Evolutionary conservation across 768 basidiomycete species (phyloP).

Genomic region (Podaxis mareebaensis): DNA sequence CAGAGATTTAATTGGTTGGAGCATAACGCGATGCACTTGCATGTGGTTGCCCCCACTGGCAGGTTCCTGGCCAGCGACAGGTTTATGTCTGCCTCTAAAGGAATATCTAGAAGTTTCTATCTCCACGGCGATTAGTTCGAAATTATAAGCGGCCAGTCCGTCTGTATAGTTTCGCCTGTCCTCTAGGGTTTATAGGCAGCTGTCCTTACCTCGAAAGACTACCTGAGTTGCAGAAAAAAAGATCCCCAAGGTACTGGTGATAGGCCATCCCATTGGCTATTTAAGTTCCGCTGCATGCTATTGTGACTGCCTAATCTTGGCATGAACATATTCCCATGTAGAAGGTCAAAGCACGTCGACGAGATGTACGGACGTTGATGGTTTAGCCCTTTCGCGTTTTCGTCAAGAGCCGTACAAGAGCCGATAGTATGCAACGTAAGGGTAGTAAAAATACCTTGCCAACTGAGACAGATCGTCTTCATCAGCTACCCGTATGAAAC

Average conservation of each 20-base stretch:
- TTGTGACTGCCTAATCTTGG: neutral
- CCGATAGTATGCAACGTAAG: constrained; percentile 8
- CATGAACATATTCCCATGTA: neutral
- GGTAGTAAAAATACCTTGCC: neutral
- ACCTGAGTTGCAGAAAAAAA: no score
- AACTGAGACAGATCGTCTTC: neutral
- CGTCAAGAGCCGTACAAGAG: constrained; percentile 4
- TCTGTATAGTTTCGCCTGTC: no score
- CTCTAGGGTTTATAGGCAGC: no score
- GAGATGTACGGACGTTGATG: neutral
- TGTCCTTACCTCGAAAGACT: no score
- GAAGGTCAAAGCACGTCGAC: neutral
- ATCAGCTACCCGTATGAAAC: neutral
- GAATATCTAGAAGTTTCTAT: neutral
- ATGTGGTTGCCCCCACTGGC: neutral
- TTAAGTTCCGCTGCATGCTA: no score
- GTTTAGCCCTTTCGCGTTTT: neutral
- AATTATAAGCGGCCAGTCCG: neutral
- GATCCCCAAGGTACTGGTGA: no score
- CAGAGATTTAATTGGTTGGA: neutral
- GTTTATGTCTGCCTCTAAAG: neutral
- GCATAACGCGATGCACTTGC: neutral
- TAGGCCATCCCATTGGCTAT: no score
- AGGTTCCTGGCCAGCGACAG: neutral
- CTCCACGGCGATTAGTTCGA: constrained; percentile 5